These are phyloP conservation scores for Mycosphaerella sp. DNA, from an alignment of 2,329 filamentous ascomycete genomes.

Conservation along the genomic window DNA sequence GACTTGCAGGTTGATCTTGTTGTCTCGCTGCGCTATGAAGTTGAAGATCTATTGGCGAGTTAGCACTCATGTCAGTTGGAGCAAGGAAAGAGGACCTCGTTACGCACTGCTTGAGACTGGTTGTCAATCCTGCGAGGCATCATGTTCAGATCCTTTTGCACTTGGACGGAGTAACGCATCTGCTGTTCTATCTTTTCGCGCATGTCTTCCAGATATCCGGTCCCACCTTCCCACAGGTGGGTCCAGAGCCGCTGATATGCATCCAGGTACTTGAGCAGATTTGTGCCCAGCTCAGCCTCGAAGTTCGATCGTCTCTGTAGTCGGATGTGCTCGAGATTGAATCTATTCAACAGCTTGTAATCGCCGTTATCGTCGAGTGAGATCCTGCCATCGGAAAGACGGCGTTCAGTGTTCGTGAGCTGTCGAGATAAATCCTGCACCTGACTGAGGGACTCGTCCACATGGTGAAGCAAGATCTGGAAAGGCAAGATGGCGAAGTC, in stretches of 20 bases:
- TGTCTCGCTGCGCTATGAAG: slow-evolving; percentile 32
- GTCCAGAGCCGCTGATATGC: slow-evolving; percentile 31
- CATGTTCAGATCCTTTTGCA: slow-evolving; percentile 30
- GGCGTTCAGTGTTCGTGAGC: slow-evolving; percentile 31
- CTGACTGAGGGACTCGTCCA: slow-evolving; percentile 30
- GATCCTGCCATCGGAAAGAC: slow-evolving; percentile 32
- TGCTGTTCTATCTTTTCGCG: slow-evolving; percentile 34
- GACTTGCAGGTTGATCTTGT: slow-evolving; percentile 32
- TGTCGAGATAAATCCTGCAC: slow-evolving; percentile 29
- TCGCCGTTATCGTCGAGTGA: slow-evolving; percentile 32
- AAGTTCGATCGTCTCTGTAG: slow-evolving; percentile 32
- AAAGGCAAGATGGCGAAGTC: slow-evolving; percentile 34
- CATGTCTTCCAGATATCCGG: slow-evolving; percentile 33
- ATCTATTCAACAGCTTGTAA: slow-evolving; percentile 33
- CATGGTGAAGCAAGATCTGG: slow-evolving; percentile 29
- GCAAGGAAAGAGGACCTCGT: not conserved
- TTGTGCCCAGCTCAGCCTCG: slow-evolving; percentile 31
- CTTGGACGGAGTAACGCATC: slow-evolving; percentile 31
- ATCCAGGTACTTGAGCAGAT: slow-evolving; percentile 32
- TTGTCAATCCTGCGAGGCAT: slow-evolving; percentile 34
- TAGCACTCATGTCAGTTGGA: not conserved
- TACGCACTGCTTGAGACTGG: slow-evolving; percentile 32
- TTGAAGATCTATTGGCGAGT: slow-evolving; percentile 29
- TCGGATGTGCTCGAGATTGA: slow-evolving; percentile 32
- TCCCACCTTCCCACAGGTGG: slow-evolving; percentile 31